These are phyloP conservation scores for Leccinum variicolor DNA, from an alignment of 768 basidiomycete species.

Conservation along the genomic window DNA sequence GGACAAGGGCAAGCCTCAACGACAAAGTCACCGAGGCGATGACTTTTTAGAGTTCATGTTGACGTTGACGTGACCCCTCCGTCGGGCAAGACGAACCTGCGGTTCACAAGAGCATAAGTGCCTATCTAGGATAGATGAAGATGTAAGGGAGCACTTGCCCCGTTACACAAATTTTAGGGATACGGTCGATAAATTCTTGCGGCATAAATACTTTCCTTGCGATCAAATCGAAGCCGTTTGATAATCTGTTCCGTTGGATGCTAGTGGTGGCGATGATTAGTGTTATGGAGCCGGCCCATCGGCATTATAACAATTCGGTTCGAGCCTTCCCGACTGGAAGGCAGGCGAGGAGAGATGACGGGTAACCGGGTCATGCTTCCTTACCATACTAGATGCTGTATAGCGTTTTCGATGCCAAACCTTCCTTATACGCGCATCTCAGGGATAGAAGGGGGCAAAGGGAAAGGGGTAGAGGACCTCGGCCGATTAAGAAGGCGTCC, in stretches of 20 bases:
- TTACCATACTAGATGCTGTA: background rate
- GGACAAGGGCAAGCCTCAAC: background rate
- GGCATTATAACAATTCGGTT: background rate
- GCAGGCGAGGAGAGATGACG: background rate
- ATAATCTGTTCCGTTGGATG: conserved; percentile 1
- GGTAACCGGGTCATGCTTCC: conserved; percentile 6
- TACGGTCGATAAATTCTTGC: background rate
- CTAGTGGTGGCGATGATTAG: background rate
- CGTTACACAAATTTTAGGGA: conserved; percentile 9
- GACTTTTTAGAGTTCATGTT: conserved; percentile 10
- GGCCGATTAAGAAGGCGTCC: background rate
- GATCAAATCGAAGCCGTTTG: conserved; percentile 1
- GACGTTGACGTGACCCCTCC: conserved; percentile 7
- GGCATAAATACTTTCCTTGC: background rate
- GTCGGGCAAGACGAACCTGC: conserved; percentile 1
- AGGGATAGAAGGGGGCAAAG: background rate
- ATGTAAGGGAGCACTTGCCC: background rate
- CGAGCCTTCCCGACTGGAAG: background rate
- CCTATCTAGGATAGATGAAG: conserved; percentile 26
- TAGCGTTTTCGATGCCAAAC: conserved; percentile 24
- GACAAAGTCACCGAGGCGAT: background rate
- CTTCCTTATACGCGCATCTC: conserved; percentile 21
- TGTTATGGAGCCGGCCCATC: background rate
- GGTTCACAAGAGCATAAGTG: conserved; percentile 10
- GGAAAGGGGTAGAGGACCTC: background rate